A percentile compares a stretch with the other conserved stretches of the same genome.
Conservation (phyloP, 164 flowering plant species). For the Dillenia turbinata region DNA sequence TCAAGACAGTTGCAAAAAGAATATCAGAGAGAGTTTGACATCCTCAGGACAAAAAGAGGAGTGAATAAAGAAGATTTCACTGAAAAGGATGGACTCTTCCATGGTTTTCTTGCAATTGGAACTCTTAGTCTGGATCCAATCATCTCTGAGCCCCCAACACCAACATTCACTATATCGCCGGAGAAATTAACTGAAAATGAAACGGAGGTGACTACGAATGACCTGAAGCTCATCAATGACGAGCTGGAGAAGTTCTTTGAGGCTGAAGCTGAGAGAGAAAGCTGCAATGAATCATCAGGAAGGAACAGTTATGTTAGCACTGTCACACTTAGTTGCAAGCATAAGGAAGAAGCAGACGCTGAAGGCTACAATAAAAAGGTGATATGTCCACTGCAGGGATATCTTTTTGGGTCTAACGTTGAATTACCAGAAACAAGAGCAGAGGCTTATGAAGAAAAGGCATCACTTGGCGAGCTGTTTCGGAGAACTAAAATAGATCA, state of each 20-base stretch:
- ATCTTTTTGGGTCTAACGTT: slow-evolving; percentile 67
- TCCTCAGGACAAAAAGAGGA: slow-evolving; percentile 7
- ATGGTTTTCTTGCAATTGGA: slow-evolving; percentile 81
- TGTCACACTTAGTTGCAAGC: slow-evolving; percentile 58
- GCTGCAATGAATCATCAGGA: slow-evolving; percentile 48
- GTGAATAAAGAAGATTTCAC: slow-evolving; percentile 24
- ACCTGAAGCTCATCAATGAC: slow-evolving; percentile 64
- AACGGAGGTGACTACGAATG: slow-evolving; percentile 26
- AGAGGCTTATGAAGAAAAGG: slow-evolving; percentile 50
- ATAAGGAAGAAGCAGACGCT: slow-evolving; percentile 32
- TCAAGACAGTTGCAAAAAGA: slow-evolving; percentile 33
- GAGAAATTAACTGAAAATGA: slow-evolving; percentile 21
- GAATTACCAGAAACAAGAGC: slow-evolving; percentile 49
- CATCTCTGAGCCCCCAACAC: slow-evolving; percentile 42
- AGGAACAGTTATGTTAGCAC: slow-evolving; percentile 69
- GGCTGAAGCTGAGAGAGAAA: slow-evolving; percentile 53
- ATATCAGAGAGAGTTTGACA: not conserved
- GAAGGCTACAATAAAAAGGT: slow-evolving; percentile 30
- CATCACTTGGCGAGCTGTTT: slow-evolving; percentile 85
- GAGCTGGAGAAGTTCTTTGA: slow-evolving; percentile 77
- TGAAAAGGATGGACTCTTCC: slow-evolving; percentile 37
- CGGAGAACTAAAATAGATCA: slow-evolving; percentile 65
- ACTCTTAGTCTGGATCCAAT: slow-evolving; percentile 59
- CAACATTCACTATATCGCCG: slow-evolving; percentile 35
- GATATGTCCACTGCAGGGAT: slow-evolving; percentile 77